Evolutionary conservation across 2,329 filamentous ascomycete genomes (phyloP).

Genomic region (Fusarium oligoseptatum): DNA sequence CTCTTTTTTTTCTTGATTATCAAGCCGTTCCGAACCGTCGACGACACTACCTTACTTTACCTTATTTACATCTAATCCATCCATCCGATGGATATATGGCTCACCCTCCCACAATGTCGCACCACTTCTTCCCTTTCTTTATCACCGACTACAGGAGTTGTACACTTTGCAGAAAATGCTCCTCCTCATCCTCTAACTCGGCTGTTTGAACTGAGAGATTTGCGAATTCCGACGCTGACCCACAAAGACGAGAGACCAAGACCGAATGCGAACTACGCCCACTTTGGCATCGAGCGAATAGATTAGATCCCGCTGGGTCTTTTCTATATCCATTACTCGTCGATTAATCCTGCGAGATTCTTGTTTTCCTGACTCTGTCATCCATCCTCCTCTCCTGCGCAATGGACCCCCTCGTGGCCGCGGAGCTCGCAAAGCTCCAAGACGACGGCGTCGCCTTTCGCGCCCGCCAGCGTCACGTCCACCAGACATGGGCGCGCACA

Average conservation of each 20-base stretch:
- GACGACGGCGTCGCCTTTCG: constrained; percentile 76
- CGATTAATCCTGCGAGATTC: constrained; percentile 9
- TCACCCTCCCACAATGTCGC: neutral
- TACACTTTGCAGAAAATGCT: neutral
- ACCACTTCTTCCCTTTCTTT: neutral
- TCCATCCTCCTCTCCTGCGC: constrained; percentile 21
- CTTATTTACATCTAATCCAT: neutral
- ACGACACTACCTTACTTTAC: neutral
- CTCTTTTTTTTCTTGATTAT: constrained; percentile 16
- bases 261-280: constrained; percentile 40
- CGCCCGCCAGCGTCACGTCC: constrained; percentile 77
- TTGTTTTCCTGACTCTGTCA: constrained; percentile 1
- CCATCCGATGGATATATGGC: neutral
- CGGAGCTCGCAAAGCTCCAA: constrained; percentile 48
- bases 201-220: constrained; percentile 12
- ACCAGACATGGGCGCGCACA: constrained; percentile 95
- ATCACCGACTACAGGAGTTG: neutral
- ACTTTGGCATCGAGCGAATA: constrained; percentile 39
- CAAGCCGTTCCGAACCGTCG: neutral
- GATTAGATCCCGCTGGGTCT: constrained; percentile 20
- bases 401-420: constrained; percentile 55
- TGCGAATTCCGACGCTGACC: constrained; percentile 33
- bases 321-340: constrained; percentile 25
- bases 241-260: constrained; percentile 24
- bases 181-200: neutral